Conservation (phyloP, 179 eudicot genomes). For the Beta corolliflora region DNA sequence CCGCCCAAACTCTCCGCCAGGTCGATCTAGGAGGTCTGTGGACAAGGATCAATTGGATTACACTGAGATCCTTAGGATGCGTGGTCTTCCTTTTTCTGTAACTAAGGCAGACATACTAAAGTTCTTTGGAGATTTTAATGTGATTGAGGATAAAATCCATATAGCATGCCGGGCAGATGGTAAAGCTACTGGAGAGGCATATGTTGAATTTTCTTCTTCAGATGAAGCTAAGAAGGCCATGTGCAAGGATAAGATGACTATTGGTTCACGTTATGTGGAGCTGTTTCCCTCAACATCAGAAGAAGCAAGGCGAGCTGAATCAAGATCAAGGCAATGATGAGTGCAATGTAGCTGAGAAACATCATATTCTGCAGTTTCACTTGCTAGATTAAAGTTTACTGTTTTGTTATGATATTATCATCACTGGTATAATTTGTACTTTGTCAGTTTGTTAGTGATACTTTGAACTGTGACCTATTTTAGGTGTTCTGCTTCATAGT, state of each 20-base stretch:
- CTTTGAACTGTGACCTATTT: neutral
- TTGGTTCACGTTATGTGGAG: constrained; percentile 83
- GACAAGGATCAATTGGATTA: constrained; percentile 76
- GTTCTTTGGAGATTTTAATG: constrained; percentile 60
- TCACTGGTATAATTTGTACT: constrained; percentile 3
- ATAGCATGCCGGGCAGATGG: constrained; percentile 79
- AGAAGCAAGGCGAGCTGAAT: constrained; percentile 69
- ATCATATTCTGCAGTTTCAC: neutral
- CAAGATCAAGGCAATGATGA: constrained; percentile 61
- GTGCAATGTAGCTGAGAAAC: constrained; percentile 7
- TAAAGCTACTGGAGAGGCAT: constrained; percentile 86
- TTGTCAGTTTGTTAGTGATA: constrained; percentile 3
- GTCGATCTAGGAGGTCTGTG: constrained; percentile 50
- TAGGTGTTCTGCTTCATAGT: constrained; percentile 14
- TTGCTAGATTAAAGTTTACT: constrained; percentile 6
- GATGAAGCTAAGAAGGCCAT: constrained; percentile 85
- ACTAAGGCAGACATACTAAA: constrained; percentile 55
- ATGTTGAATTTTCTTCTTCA: constrained; percentile 68
- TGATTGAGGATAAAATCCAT: constrained; percentile 60
- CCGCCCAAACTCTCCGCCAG: constrained; percentile 45
- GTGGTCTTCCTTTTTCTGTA: constrained; percentile 83
- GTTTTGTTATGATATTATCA: constrained; percentile 12
- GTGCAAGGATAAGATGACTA: constrained; percentile 78
- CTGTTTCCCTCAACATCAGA: constrained; percentile 78
- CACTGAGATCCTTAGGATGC: constrained; percentile 67